Base-by-base conservation (phyloP, 1,139 yeast genomes). In the Pneumocystis murina region DNA sequence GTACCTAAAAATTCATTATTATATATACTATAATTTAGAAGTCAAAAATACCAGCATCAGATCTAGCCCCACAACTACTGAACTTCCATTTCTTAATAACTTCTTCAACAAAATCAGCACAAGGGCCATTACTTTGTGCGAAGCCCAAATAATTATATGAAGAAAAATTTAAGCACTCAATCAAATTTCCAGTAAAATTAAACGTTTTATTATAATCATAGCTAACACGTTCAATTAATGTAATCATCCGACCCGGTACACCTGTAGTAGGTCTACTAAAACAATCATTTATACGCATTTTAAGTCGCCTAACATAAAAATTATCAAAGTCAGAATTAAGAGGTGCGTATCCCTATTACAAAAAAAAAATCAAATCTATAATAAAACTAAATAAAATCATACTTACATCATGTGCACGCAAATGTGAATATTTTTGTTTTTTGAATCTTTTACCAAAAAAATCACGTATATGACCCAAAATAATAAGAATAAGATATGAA, bases 261-360 rank as follows among this genome's bases (percentile, higher is more conserved):
- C 97, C 97, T 66, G 88, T 87, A 40, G 95, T 88, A 43, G 97
- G 97, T 73, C 97, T 84, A 4, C 95, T 89, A 75, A 92, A 92
- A 74, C 97, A 90, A 75, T 92, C 97, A 72, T 87, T 96, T 68
- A 92, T 82, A 75, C 96, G 86, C 68, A 82, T 82, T 73, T 94
- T 91, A 79, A 92, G 81, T 71, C 97, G 84, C 71, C 99, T 85
- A 59, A 91, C 86, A 74, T 91, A 92, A 73, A 92, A 94, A 69
- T 88, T 84, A 75, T 92, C 99, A 73, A 92, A 91, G 61, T 90
- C 94, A 61, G 94, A 87, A 70, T 86, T 87, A 86, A 96, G 86
- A 55, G 99, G 97, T 41, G 98, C 97, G 72, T 88, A 85, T 0
- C 99, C 99, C 55, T 48, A 48, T 24, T 24, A 24, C 4, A 16